Evolutionary conservation across 2,329 filamentous ascomycete species (phyloP).

Genomic region (Fusarium setosum): DNA sequence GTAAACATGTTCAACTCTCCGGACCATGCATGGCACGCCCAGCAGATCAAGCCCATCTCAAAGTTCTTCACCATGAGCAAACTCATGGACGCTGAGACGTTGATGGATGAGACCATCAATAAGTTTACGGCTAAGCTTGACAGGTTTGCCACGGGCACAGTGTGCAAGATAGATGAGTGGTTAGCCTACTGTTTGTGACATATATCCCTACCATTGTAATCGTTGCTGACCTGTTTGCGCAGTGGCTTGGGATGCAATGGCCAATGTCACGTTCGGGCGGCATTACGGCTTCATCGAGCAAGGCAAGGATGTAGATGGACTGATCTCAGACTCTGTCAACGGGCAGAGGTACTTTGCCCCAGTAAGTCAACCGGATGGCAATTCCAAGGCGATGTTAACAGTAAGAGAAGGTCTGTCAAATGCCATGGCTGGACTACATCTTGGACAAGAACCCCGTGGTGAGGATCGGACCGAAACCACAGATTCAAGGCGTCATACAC

Average conservation of each 20-base stretch:
- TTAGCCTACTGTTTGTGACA: background rate
- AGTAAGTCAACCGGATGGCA: background rate
- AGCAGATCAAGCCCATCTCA: background rate
- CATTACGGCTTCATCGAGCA: background rate
- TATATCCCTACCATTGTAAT: no score
- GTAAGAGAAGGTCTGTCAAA: background rate
- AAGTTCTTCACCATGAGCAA: constrained; percentile 1
- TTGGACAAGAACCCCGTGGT: constrained; percentile 12
- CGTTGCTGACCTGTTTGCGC: background rate
- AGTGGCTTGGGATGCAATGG: constrained; percentile 6
- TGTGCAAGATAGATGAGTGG: constrained; percentile 1
- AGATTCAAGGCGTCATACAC: background rate
- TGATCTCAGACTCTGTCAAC: background rate
- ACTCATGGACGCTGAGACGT: background rate
- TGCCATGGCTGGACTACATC: constrained; percentile 3
- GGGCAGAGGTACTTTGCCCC: background rate
- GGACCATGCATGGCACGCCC: background rate
- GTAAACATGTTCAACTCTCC: background rate
- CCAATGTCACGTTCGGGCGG: background rate
- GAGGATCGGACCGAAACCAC: background rate
- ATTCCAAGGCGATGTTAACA: background rate
- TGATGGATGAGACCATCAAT: background rate
- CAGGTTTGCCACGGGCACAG: background rate
- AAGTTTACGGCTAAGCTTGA: background rate
- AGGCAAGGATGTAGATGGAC: background rate